Base-by-base conservation (phyloP, 768 basidiomycete species). In the Amanita rubescens region DNA sequence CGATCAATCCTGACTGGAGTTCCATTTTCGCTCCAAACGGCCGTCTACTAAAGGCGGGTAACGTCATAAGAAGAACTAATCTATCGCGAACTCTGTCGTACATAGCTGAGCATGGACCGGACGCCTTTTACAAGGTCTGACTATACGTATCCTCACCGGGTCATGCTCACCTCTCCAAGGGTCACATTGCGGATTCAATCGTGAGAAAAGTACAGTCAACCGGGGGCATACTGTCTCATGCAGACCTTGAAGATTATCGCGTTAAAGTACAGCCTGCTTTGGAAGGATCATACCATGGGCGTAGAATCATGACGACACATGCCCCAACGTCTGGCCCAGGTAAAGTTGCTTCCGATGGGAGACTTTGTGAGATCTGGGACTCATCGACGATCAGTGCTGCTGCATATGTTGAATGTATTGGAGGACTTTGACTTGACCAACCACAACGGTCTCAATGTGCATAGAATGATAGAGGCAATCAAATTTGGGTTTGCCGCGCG, bases 391-490 rank as follows among this genome's bases (percentile, higher is more conserved):
- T 37, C 43, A 45, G 90, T 89, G n/a, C 71, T 98, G 38, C 70
- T 96, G 37, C 87, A 92, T 63, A 87, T 97, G 77, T 71, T 98
- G n/a, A 96, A 97, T 63, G 65, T 94, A 17, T 70, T 95, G 43
- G 94, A 96, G 63, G 75, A 77, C n/a, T 97, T 79, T 62, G 67
- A 79, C 32, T 58, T 75, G 15, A 69, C 71, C 22, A 81, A 81
- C 42, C 67, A 74, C 57, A 83, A 75, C n/a, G 73, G 75, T 0
- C 64, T 91, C 14, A 87, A 82, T 58, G 73, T 80, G 2, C 96
- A 98, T 65, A 76, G 94, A 43, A 64, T 90, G 4, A 73, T 97
- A 12, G 96, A 98, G 67, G 79, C 81, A 0, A 74, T 92, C 64
- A 96, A 97, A 64, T 96, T 75, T 60, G 79, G 78, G 5, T 79